Base-by-base conservation (phyloP, 169 alveolate genomes). In the Plasmodium fragile region DNA sequence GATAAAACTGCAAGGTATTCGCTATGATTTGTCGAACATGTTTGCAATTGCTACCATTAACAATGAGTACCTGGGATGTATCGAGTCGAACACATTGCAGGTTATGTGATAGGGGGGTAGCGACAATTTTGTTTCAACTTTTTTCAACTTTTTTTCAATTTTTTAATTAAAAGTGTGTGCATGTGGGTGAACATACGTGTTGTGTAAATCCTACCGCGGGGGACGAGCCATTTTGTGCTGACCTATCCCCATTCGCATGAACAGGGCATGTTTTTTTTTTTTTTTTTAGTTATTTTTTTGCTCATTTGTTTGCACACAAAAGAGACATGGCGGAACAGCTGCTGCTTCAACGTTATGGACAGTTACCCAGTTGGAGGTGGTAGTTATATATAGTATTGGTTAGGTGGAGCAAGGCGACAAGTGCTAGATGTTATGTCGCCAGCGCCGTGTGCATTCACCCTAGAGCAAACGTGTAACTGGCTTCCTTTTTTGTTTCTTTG, bases 31-130 rank as follows among this genome's bases (percentile, higher is more conserved):
- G 82, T 95, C 97, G n/a, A 97, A 97, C 59, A 92, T 98, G 94
- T 97, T 98, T 80, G 99, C 99, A 0, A 97, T 98, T 41, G 99
- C 99, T 18, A 98, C 98, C 25, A 98, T 97, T 78, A 97, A 96
- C 75, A 98, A 96, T 34, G 98, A 97, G 77, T 98, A 95, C 94
- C 87, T 98, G 59, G 99, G 99, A 25, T 84, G 93, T 22, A 84
- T 84, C 30, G 93, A 84, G 59, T 84, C 93, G 7, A 84, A 73
- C 43, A 52, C 84, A 6, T 73, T 84, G 36, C 93, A 84, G 8
- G 93, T 84, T 32, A 84, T 84, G 93, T 84, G 79, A 75, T 18
- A 22, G 43, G 1, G 18, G 72, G 43, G 28, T 5, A 28, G 75
- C 10, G 75, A n/a, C 16, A 65, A 28, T 65, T 65, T n/a, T 65